Evolutionary conservation across 129 eudicot species (phyloP).

Genomic region (Lactuca sativa): DNA sequence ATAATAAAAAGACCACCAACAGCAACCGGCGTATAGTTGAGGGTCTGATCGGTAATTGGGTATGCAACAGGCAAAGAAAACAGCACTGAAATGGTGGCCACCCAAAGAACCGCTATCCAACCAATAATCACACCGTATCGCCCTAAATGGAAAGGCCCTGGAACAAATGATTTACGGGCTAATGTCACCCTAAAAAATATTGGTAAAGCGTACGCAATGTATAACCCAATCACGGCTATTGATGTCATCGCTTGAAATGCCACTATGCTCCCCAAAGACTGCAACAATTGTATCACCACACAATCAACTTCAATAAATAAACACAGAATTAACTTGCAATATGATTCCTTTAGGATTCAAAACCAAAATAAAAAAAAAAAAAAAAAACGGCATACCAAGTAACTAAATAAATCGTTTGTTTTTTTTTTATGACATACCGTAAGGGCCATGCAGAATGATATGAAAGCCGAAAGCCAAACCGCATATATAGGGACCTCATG

Average conservation of each 20-base stretch:
- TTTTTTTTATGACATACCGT: conserved; percentile 52
- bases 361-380: no score
- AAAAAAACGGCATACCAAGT: no score
- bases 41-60: conserved; percentile 67
- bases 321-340: no score
- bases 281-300: conserved; percentile 21
- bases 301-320: not conserved
- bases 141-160: conserved; percentile 89
- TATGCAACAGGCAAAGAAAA: conserved; percentile 91
- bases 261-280: conserved; percentile 95
- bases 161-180: conserved; percentile 77
- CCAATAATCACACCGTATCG: conserved; percentile 71
- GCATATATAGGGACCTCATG: conserved; percentile 93
- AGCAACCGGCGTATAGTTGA: conserved; percentile 96
- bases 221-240: conserved; percentile 91
- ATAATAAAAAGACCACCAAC: conserved; percentile 78
- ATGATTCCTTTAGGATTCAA: no score
- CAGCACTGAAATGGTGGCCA: conserved; percentile 66
- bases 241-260: conserved; percentile 99
- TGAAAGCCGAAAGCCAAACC: conserved; percentile 84
- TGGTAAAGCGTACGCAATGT: conserved; percentile 92
- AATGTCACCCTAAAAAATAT: conserved; percentile 86
- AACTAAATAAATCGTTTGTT: not conserved
- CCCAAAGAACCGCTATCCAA: conserved; percentile 92
- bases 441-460: conserved; percentile 97